phyloP scores from a whole-genome alignment of 345 rosid genomes.

The Eutrema japonicum region DNA sequence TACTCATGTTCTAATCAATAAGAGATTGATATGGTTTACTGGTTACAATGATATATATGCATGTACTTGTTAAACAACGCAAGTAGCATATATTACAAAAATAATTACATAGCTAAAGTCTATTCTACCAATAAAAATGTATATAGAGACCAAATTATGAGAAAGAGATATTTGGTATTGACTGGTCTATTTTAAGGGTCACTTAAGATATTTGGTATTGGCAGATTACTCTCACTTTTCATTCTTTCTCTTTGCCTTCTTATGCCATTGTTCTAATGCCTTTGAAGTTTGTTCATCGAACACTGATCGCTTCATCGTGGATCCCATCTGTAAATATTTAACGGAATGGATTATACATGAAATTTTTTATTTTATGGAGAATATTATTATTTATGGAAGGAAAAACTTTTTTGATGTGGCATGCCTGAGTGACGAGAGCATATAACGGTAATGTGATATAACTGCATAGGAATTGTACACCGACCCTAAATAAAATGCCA shows the following conservation, averaged over 20 bases:
- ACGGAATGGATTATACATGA: background rate
- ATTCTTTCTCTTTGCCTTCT: constrained; percentile 60
- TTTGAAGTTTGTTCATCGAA: constrained; percentile 84
- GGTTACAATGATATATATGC: background rate
- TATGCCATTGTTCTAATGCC: constrained; percentile 84
- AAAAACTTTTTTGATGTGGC: background rate
- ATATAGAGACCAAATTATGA: background rate
- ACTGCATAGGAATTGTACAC: constrained; percentile 78
- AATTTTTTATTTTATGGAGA: background rate
- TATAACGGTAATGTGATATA: constrained; percentile 89
- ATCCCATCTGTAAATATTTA: constrained; percentile 66
- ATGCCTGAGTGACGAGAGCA: constrained; percentile 93
- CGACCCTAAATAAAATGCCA: constrained; percentile 50
- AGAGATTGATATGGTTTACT: too few relatives aligned
- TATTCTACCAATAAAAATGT: background rate
- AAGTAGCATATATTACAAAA: background rate
- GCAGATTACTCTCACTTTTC: background rate
- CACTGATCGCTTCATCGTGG: constrained; percentile 85
- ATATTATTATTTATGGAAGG: background rate
- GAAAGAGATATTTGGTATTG: background rate
- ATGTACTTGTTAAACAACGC: background rate
- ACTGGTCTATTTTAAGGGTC: background rate
- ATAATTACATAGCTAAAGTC: background rate
- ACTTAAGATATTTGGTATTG: too few relatives aligned
- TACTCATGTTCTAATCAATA: too few relatives aligned